Evolutionary conservation across 2,329 filamentous ascomycete genomes (phyloP).

Genomic region (Colletotrichum musae): DNA sequence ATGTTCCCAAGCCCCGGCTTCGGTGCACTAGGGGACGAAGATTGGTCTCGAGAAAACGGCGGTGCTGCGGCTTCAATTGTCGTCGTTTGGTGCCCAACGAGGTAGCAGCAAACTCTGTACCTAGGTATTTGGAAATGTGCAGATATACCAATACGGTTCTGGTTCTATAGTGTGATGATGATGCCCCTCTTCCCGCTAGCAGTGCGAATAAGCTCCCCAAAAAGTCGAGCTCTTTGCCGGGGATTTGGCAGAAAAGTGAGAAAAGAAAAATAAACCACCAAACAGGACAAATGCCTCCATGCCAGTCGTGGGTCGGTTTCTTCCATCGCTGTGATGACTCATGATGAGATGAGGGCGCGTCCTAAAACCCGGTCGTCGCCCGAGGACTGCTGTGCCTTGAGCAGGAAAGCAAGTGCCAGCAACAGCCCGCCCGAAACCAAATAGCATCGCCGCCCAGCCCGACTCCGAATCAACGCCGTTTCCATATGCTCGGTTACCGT

Average conservation of each 20-base stretch:
- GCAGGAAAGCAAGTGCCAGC: no score
- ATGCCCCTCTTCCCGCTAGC: conserved; percentile 20
- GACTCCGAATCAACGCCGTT: conserved; percentile 32
- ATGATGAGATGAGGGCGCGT: background rate
- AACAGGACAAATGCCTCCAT: background rate
- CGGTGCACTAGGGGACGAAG: background rate
- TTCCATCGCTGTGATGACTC: background rate
- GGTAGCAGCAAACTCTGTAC: conserved; percentile 27
- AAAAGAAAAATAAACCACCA: conserved; percentile 13
- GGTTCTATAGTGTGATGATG: conserved; percentile 19
- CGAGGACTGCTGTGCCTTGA: no score
- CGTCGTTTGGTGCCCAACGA: conserved; percentile 23
- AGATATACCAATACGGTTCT: conserved; percentile 10
- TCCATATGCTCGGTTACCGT: conserved; percentile 11
- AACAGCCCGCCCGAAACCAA: background rate
- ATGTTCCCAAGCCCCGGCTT: no score
- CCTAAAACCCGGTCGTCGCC: background rate
- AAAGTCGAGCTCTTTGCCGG: conserved; percentile 5
- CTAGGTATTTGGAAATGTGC: background rate
- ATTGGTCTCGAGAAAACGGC: conserved; percentile 8
- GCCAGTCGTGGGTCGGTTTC: background rate
- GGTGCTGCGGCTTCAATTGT: conserved; percentile 24
- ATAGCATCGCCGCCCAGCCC: conserved; percentile 29
- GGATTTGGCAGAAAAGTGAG: conserved; percentile 10
- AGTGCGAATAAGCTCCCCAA: conserved; percentile 15